Percentiles rank a stretch among this genome's conserved stretches.
These are phyloP conservation scores for Orbilia oligospora DNA, from an alignment of 2,329 filamentous ascomycete species.

Conservation along the genomic window DNA sequence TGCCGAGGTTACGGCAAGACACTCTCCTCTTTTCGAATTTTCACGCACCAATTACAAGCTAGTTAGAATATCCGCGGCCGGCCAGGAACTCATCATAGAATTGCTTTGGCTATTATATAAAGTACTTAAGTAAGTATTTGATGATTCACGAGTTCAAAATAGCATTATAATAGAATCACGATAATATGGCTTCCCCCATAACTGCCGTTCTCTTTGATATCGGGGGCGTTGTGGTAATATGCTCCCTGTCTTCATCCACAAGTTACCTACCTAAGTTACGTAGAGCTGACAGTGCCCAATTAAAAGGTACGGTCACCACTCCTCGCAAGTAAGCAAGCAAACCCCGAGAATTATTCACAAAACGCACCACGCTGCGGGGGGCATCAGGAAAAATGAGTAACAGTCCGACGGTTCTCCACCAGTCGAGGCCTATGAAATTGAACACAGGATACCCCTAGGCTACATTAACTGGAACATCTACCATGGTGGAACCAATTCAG, in stretches of 20 bases:
- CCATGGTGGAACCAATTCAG: constrained; percentile 80
- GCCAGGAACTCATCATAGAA: neutral
- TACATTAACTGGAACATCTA: constrained; percentile 95
- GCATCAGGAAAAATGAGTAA: constrained; percentile 5
- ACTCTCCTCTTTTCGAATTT: too few relatives aligned
- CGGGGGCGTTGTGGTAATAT: constrained; percentile 83
- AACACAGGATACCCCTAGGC: constrained; percentile 82
- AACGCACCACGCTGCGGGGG: neutral
- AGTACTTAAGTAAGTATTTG: neutral
- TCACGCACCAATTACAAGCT: neutral
- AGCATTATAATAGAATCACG: too few relatives aligned
- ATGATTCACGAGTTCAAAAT: neutral
- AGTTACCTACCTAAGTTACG: neutral
- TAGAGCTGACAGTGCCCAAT: constrained; percentile 12
- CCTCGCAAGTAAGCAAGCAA: constrained; percentile 74
- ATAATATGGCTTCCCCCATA: constrained; percentile 40
- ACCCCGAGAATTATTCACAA: constrained; percentile 6
- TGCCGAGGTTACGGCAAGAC: constrained; percentile 53
- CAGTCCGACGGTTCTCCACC: neutral
- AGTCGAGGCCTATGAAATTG: constrained; percentile 86
- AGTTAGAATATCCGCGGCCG: constrained; percentile 4
- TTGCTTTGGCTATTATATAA: neutral
- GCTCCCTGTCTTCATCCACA: neutral
- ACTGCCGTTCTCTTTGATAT: constrained; percentile 93
- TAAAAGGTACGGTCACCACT: constrained; percentile 81